Evolutionary conservation across 371 early-diverging fungal species (phyloP).

Genomic region (Lichtheimia corymbifera): DNA sequence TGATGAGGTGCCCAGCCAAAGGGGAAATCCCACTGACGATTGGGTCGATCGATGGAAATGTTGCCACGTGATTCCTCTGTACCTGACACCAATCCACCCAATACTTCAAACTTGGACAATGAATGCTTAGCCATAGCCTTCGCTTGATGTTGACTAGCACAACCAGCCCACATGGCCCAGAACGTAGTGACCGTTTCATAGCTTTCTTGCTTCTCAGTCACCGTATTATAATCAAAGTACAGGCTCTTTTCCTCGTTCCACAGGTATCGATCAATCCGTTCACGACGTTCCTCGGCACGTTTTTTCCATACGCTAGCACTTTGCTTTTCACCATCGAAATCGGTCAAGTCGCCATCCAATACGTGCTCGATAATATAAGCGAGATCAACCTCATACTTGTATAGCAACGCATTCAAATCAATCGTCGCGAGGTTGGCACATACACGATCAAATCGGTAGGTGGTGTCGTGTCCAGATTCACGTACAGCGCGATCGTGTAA

Average conservation of each 20-base stretch:
- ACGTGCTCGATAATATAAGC: constrained; percentile 32
- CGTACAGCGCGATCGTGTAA: constrained; percentile 93
- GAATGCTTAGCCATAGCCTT: constrained; percentile 42
- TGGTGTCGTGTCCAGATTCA: constrained; percentile 93
- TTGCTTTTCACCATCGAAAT: constrained; percentile 28
- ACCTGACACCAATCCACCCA: constrained; percentile 81
- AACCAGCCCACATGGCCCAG: constrained; percentile 71
- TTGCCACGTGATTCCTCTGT: constrained; percentile 79
- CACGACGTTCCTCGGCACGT: constrained; percentile 39
- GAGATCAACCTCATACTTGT: constrained; percentile 90
- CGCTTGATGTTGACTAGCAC: constrained; percentile 57
- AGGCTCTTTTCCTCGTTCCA: constrained; percentile 54
- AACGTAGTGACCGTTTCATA: constrained; percentile 71
- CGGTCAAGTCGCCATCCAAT: constrained; percentile 39
- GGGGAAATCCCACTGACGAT: constrained; percentile 92
- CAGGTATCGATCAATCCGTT: constrained; percentile 56
- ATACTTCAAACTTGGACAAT: constrained; percentile 71
- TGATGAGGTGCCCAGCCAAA: constrained; percentile 97
- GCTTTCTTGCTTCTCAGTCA: constrained; percentile 31
- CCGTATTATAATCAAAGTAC: constrained; percentile 61
- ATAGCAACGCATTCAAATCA: constrained; percentile 84
- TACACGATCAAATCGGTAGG: constrained; percentile 84
- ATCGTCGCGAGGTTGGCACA: constrained; percentile 88
- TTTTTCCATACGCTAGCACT: constrained; percentile 39
- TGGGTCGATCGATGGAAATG: constrained; percentile 76